A percentile compares a stretch with the other conserved stretches of the same genome.
Evolutionary conservation across 371 early-diverging fungal genomes (phyloP).

Genomic region (Mucor racemosus): DNA sequence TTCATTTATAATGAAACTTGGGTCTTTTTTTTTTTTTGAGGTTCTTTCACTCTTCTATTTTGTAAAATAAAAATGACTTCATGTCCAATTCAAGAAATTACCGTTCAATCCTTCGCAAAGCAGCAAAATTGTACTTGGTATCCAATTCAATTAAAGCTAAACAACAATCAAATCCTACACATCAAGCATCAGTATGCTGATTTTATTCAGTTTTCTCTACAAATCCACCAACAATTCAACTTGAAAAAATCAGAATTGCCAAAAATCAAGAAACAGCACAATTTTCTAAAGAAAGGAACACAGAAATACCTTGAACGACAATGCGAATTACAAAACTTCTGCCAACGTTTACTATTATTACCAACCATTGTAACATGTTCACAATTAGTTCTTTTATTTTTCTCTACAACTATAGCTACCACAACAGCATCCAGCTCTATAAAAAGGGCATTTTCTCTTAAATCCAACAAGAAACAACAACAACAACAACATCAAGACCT

Average conservation of each 20-base stretch:
- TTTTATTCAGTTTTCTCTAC: conserved; percentile 15
- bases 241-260: not conserved
- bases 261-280: conserved; percentile 2
- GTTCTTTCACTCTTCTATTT: conserved; percentile 1
- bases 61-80: not conserved
- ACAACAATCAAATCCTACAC: not conserved
- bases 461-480: not conserved
- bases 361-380: conserved; percentile 4
- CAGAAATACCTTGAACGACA: conserved; percentile 15
- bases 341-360: not conserved
- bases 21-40: not conserved
- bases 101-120: conserved; percentile 1
- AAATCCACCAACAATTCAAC: conserved; percentile 3
- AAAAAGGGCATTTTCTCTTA: conserved; percentile 7
- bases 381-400: conserved; percentile 6
- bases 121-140: conserved; percentile 12
- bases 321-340: conserved; percentile 14
- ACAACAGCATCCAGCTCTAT: not conserved
- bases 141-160: conserved; percentile 8
- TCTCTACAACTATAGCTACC: not conserved
- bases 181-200: conserved; percentile 3
- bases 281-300: not conserved
- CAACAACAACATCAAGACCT: not conserved
- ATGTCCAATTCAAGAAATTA: not conserved
- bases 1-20: not conserved